A percentile compares a stretch with the other conserved stretches of the same genome.
Conservation (phyloP, 192 early-diverging fungal species). For the Ramicandelaber brevisporus region DNA sequence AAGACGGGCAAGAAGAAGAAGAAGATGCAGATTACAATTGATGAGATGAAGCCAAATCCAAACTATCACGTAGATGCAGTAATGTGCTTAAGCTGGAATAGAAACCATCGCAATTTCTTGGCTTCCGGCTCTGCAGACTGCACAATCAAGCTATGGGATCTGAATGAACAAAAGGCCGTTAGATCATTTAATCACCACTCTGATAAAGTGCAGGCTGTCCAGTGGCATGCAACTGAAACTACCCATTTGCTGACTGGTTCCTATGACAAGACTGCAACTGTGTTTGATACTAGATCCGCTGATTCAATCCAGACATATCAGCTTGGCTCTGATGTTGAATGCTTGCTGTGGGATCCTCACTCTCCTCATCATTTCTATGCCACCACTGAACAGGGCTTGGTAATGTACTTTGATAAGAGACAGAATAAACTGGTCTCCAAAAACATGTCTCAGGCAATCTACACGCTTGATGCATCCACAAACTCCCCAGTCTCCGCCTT, state of each 20-base stretch:
- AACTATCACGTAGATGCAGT: slow-evolving; percentile 89
- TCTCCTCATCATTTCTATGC: slow-evolving; percentile 51
- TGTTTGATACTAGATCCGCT: slow-evolving; percentile 81
- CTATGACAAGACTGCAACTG: slow-evolving; percentile 69
- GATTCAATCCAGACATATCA: slow-evolving; percentile 34
- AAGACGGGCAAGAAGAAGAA: slow-evolving; percentile 6
- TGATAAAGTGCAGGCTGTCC: slow-evolving; percentile 71
- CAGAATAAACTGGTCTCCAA: too few species aligned
- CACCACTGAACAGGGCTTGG: slow-evolving; percentile 72
- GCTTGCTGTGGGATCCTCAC: slow-evolving; percentile 77
- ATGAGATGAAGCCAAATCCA: slow-evolving; percentile 22
- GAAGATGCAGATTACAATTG: slow-evolving; percentile 1
- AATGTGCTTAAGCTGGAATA: slow-evolving; percentile 89
- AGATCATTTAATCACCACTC: slow-evolving; percentile 67
- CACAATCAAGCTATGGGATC: slow-evolving; percentile 96
- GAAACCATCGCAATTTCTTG: slow-evolving; percentile 32
- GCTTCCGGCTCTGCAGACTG: slow-evolving; percentile 87
- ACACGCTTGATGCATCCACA: slow-evolving; percentile 81
- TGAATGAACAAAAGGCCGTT: slow-evolving; percentile 38
- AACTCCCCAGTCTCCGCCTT: slow-evolving; percentile 69
- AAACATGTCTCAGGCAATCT: slow-evolving; percentile 28
- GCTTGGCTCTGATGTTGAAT: slow-evolving; percentile 69
- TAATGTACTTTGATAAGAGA: slow-evolving; percentile 72
- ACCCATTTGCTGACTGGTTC: slow-evolving; percentile 74
- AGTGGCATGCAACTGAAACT: slow-evolving; percentile 75